Conservation (phyloP, 768 basidiomycete genomes). For the Paxillus involutus region DNA sequence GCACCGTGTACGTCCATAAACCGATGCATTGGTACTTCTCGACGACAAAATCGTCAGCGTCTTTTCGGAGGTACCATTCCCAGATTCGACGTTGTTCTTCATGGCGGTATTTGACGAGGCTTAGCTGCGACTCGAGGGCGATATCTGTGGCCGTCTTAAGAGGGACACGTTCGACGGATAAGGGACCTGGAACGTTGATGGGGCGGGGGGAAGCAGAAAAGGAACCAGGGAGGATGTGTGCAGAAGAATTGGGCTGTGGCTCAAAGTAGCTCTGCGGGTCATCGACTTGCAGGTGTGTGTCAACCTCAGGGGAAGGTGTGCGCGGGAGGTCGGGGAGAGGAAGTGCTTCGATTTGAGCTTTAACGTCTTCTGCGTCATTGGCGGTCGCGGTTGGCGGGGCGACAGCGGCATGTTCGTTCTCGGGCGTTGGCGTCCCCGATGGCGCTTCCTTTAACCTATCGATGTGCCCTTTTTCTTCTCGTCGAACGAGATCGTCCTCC, state of each 20-base stretch:
- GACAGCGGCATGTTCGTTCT: slow-evolving; percentile 18
- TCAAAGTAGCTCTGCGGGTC: slow-evolving; percentile 46
- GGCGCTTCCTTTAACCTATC: slow-evolving; percentile 18
- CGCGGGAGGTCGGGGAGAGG: slow-evolving; percentile 34
- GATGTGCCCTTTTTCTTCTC: slow-evolving; percentile 60
- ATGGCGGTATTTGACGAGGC: slow-evolving; percentile 73
- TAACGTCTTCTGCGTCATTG: slow-evolving; percentile 50
- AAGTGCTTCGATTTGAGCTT: slow-evolving; percentile 64
- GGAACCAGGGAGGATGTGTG: slow-evolving; percentile 29
- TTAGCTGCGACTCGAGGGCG: slow-evolving; percentile 67
- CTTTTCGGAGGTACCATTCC: slow-evolving; percentile 94
- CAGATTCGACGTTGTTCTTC: slow-evolving; percentile 88
- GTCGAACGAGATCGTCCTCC: slow-evolving; percentile 83
- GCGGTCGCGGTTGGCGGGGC: slow-evolving; percentile 3
- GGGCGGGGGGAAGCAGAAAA: slow-evolving; percentile 33
- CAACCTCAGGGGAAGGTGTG: slow-evolving; percentile 39
- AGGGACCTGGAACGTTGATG: slow-evolving; percentile 22
- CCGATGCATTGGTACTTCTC: slow-evolving; percentile 92
- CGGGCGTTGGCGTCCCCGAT: slow-evolving; percentile 30
- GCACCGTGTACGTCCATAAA: slow-evolving; percentile 78
- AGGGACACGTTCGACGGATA: slow-evolving; percentile 39
- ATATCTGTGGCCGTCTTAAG: slow-evolving; percentile 72
- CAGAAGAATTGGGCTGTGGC: slow-evolving; percentile 29
- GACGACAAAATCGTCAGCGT: slow-evolving; percentile 81
- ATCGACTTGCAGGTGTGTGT: slow-evolving; percentile 26